Percentiles rank a stretch among this genome's conserved stretches.
phyloP scores from a whole-genome alignment of 176 grass and related monocot genomes.

The Triticum urartu region DNA sequence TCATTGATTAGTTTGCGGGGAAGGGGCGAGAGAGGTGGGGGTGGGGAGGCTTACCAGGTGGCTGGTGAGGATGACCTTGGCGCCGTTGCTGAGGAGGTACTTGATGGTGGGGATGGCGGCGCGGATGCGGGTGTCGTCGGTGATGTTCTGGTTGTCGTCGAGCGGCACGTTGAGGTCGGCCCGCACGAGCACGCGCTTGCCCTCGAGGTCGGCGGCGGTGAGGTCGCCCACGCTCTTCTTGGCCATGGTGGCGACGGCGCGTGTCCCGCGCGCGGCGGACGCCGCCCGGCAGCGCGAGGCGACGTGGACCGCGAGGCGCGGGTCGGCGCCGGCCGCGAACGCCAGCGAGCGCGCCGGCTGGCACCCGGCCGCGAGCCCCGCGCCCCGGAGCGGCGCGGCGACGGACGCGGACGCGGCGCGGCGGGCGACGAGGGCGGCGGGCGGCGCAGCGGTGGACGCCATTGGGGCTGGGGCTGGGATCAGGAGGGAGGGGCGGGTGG shows the following conservation, averaged over 20 bases:
- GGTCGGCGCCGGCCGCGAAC: constrained; percentile 32
- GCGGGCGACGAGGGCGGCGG: constrained; percentile 25
- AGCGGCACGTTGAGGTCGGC: constrained; percentile 76
- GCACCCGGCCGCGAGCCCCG: constrained; percentile 39
- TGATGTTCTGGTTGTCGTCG: constrained; percentile 68
- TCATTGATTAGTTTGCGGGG: not conserved
- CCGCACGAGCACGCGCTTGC: constrained; percentile 68
- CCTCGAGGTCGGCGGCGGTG: constrained; percentile 52
- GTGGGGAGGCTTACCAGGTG: constrained; percentile 48
- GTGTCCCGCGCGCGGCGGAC: constrained; percentile 31
- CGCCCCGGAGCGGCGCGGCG: constrained; percentile 19
- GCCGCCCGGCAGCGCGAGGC: constrained; percentile 42
- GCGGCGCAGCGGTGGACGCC: constrained; percentile 43
- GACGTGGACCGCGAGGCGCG: constrained; percentile 52
- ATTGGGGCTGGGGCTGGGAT: not conserved
- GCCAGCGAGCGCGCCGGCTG: constrained; percentile 42
- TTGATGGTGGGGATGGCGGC: constrained; percentile 73
- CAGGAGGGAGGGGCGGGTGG: not conserved
- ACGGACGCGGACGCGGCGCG: not conserved
- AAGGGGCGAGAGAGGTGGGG: not conserved
- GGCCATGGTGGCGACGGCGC: constrained; percentile 52
- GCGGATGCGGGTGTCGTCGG: constrained; percentile 70
- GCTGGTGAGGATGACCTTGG: constrained; percentile 76
- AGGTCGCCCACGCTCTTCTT: constrained; percentile 79
- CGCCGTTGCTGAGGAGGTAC: constrained; percentile 53